Base-by-base conservation (phyloP, 768 basidiomycete genomes). In the Myochromella boudieri region DNA sequence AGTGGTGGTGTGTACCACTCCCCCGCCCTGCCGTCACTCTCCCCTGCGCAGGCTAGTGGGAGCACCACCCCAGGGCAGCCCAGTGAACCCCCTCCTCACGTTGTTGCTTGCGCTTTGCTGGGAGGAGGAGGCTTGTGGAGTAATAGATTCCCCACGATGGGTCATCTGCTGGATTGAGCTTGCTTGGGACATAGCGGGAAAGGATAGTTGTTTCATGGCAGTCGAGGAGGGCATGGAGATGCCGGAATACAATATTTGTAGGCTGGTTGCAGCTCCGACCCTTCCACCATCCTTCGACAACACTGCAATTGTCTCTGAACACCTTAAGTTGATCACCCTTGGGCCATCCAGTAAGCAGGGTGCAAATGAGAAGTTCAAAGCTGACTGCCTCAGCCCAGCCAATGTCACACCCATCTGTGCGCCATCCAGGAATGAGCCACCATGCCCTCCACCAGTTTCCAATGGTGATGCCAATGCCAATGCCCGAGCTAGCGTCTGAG, bases 321-420 rank as follows among this genome's bases (percentile, higher is more conserved):
- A 68, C 45, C 22, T 52, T 53, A 55, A 64, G 45, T 29, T 60
- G 46, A 1, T 26, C 24, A 7, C 28, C 10, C 14, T 6, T n/a
- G 3, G 3, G 12, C 15, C 36, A 12, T 7, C n/a, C 5, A 25
- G 6, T 14, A 7, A 57, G 17, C 32, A 68, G 24, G 6, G 59
- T 36, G 1, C 8, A 34, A 17, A 68, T 46, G 20, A 76, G 64
- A 12, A 74, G 48, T 26, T 71, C 60, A 42, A 78, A 69, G 1
- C 67, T 68, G 2, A 74, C 48, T 0, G 68, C 70, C 43, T 80
- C 71, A 0, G 75, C 75, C 74, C 75, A 80, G 0, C 59, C 56
- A 42, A 77, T 79, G 50, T 75, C 69, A 3, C 61, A 34, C 0
- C 63, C 39, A 5, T 63, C 49, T 1, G 17, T 10, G 9, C 62